Conservation (phyloP, 1,284 basidiomycete species). For the Exobasidium rhododendri region DNA sequence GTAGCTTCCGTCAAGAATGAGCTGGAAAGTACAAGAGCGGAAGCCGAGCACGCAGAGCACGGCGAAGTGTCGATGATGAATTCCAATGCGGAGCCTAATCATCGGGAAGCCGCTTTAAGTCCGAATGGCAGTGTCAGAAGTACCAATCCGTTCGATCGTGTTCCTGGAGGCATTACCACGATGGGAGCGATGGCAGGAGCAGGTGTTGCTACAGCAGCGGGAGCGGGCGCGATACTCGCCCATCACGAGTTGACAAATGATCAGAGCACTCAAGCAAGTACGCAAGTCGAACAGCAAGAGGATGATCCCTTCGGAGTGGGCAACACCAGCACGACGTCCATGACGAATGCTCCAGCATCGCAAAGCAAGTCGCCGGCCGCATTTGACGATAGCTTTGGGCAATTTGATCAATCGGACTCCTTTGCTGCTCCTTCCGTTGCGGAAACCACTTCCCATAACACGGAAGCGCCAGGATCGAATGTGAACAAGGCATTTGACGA, state of each 20-base stretch:
- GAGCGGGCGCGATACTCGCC: conserved; percentile 37
- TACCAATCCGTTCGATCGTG: conserved; percentile 88
- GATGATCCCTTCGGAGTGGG: conserved; percentile 39
- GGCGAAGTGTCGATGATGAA: background rate
- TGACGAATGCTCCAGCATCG: conserved; percentile 4
- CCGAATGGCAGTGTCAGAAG: conserved; percentile 64
- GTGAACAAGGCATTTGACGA: conserved; percentile 62
- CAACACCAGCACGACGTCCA: conserved; percentile 26
- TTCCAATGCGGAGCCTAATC: background rate
- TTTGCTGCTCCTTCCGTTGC: conserved; percentile 5
- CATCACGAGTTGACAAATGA: conserved; percentile 17
- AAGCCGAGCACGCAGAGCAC: conserved; percentile 11
- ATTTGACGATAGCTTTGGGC: conserved; percentile 51
- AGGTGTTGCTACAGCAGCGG: conserved; percentile 33
- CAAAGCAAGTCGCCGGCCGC: conserved; percentile 16
- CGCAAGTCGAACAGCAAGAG: too few relatives aligned
- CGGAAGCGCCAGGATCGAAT: background rate
- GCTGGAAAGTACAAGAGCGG: conserved; percentile 19
- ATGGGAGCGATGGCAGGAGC: conserved; percentile 48
- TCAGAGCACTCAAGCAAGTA: background rate
- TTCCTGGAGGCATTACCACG: conserved; percentile 55
- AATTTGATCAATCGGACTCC: conserved; percentile 34
- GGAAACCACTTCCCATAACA: too few relatives aligned
- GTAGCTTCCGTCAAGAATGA: conserved; percentile 71
- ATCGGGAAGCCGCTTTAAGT: conserved; percentile 26